Evolutionary conservation across 805 yeast genomes (phyloP), one percentile per base, ranked within the genome.

Genomic region (Ogataea trehaloabstinens): DNA sequence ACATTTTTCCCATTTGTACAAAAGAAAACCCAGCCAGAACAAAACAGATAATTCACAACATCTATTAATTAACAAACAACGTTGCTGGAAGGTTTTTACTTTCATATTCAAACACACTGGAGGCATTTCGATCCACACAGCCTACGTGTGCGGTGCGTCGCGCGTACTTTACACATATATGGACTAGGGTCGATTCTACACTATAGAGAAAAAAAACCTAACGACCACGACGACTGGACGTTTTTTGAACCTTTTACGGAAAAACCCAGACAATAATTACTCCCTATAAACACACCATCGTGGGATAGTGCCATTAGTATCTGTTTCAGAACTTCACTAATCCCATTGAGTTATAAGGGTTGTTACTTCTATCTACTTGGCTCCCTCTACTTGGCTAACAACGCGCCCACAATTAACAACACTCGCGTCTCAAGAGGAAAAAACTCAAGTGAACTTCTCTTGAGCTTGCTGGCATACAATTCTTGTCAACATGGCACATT

Each of bases 1-100:
- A 37, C 29, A 33, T 11, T 36, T 36, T 35, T 43, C 52, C 52
- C 49, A 44, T 42, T 48, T 42, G 44, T 39, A 39, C 52, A 44
- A 48, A 47, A 41, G 38, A 40, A 45, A 45, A 36, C 38, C 33
- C 28, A 37, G 38, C 31, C 42, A 40, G 38, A 42, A 37, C 44
- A 35, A 34, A 34, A 38, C 38, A 39, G 48, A 44, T 39, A 39
- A 39, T 40, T 37, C 38, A n/a, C n/a, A n/a, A n/a, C n/a, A n/a
- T n/a, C n/a, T n/a, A n/a, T 35, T 28, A 31, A 8, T 12, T 8
- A 8, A 22, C 8, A 22, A 8, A 22, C 8, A 22, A 8, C 25
- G 25, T 12, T 22, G 25, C 11, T 22, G 25, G 25, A 22, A 12
- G 25, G 25, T 22, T 22, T 22, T 22, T 22, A 12, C 25, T 8